phyloP scores from a whole-genome alignment of 345 rosid genomes.

The Pelargonium nanum region DNA sequence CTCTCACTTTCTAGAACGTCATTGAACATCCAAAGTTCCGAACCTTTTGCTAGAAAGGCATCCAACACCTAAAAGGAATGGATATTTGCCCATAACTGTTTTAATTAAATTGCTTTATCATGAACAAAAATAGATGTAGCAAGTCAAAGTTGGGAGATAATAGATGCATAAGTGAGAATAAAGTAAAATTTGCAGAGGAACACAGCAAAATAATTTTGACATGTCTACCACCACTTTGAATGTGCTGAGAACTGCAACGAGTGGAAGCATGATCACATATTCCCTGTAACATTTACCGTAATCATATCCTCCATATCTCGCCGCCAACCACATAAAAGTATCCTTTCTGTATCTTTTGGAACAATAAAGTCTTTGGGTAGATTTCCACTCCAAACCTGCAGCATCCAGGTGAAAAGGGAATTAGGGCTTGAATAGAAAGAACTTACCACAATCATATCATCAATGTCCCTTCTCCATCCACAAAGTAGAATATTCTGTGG shows the following conservation, averaged over 20 bases:
- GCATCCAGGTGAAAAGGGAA: conserved; percentile 42
- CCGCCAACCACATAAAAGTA: conserved; percentile 73
- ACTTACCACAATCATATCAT: conserved; percentile 85
- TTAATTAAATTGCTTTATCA: not conserved
- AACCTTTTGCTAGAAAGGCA: conserved; percentile 51
- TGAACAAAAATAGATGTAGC: not conserved
- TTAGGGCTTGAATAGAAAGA: conserved; percentile 51
- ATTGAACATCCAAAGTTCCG: conserved; percentile 88
- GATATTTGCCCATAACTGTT: not conserved
- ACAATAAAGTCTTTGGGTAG: conserved; percentile 46
- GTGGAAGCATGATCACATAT: conserved; percentile 6
- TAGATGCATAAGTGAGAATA: conserved; percentile 1
- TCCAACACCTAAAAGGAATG: conserved; percentile 47
- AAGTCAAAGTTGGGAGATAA: conserved; percentile 3
- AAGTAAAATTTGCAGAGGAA: not conserved
- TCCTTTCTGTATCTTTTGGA: conserved; percentile 49
- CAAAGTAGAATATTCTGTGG: conserved; percentile 79
- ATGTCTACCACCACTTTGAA: conserved; percentile 21
- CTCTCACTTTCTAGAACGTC: conserved; percentile 61
- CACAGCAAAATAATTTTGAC: conserved; percentile 1
- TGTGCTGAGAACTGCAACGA: conserved; percentile 4
- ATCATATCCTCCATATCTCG: conserved; percentile 84
- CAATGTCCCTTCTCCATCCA: conserved; percentile 86
- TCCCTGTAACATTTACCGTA: conserved; percentile 42
- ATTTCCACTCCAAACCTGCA: conserved; percentile 64